Evolutionary conservation across 495 filamentous ascomycete genomes (phyloP).

Genomic region (Podospora sp.): DNA sequence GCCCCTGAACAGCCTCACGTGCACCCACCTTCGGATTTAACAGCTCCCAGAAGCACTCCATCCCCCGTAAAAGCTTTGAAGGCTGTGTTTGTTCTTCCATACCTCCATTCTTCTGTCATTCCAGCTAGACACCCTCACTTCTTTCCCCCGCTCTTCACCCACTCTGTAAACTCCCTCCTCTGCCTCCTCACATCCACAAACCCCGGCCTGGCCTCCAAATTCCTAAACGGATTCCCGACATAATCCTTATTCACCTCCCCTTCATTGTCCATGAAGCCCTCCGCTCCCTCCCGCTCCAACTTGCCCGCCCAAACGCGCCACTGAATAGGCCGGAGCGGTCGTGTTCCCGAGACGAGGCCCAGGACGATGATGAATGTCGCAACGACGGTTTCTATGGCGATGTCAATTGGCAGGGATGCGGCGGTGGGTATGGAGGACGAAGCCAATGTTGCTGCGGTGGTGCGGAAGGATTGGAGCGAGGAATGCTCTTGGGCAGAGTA

Average conservation of each 20-base stretch:
- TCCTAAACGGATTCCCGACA: conserved; percentile 53
- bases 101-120: not conserved
- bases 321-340: conserved; percentile 72
- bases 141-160: conserved; percentile 52
- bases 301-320: conserved; percentile 84
- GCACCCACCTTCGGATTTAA: no score
- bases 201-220: conserved; percentile 50
- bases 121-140: not conserved
- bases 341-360: conserved; percentile 70
- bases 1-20: no score
- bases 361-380: conserved; percentile 68
- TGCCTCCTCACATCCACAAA: conserved; percentile 65
- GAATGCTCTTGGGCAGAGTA: conserved; percentile 88
- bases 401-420: conserved; percentile 69
- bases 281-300: conserved; percentile 73
- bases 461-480: conserved; percentile 61
- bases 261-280: conserved; percentile 69
- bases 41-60: no score
- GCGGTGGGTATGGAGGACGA: conserved; percentile 36
- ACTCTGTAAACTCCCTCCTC: conserved; percentile 74
- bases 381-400: conserved; percentile 73
- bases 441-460: conserved; percentile 53
- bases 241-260: conserved; percentile 58
- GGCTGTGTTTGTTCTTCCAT: no score
- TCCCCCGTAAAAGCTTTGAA: no score